These are phyloP conservation scores for Hawksworthiomyces lignivorus DNA, from an alignment of 2,329 filamentous ascomycete genomes.

Conservation along the genomic window DNA sequence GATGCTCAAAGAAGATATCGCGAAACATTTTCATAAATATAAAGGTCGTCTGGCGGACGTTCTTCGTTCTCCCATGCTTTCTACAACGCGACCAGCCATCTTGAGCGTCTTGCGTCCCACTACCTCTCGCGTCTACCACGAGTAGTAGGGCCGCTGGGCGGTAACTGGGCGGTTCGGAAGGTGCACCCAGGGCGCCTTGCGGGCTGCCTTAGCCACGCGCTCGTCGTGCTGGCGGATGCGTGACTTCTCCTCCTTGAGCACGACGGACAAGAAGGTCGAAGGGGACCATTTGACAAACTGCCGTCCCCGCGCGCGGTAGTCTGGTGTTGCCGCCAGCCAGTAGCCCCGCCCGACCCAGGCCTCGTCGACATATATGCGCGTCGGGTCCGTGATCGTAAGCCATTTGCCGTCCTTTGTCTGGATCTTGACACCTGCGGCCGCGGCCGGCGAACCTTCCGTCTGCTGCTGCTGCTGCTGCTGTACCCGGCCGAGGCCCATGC, in stretches of 20 bases:
- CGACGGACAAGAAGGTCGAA: constrained; percentile 61
- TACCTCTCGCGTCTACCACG: constrained; percentile 72
- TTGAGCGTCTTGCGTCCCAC: no score
- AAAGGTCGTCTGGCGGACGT: no score
- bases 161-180: constrained; percentile 79
- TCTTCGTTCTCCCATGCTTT: no score
- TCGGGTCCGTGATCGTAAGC: constrained; percentile 63
- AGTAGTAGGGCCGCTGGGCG: constrained; percentile 81
- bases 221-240: constrained; percentile 74
- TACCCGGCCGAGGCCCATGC: constrained; percentile 66
- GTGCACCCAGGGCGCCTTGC: constrained; percentile 76
- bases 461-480: constrained; percentile 29
- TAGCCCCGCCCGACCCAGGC: constrained; percentile 80
- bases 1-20: background rate
- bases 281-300: constrained; percentile 55
- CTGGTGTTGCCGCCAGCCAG: constrained; percentile 45
- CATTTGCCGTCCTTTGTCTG: constrained; percentile 67
- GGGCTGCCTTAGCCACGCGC: constrained; percentile 64
- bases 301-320: constrained; percentile 69
- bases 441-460: constrained; percentile 13
- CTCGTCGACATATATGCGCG: constrained; percentile 82
- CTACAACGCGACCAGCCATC: no score
- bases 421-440: constrained; percentile 41
- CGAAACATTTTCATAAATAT: no score
- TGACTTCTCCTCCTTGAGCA: constrained; percentile 92